These are phyloP conservation scores for Crithidia bombi DNA, from an alignment of 208 protist species.

Conservation along the genomic window DNA sequence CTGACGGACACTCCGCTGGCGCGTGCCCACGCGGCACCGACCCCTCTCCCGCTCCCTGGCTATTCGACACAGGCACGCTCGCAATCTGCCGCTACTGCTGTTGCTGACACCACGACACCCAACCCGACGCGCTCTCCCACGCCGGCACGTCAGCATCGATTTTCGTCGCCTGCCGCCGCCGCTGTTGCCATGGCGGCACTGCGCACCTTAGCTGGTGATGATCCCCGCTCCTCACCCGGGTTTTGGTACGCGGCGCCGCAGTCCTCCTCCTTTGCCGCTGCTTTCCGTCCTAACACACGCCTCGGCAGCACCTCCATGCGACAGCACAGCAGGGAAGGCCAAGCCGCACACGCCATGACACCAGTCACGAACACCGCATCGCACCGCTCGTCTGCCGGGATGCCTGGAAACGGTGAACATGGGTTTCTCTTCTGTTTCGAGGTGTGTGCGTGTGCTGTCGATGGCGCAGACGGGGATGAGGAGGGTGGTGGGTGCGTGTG, in stretches of 20 bases:
- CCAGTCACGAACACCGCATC: neutral
- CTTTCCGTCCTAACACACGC: neutral
- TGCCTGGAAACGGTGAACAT: neutral
- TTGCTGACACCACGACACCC: too few relatives aligned
- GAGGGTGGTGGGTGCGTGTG: conserved; percentile 8
- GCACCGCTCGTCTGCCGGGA: neutral
- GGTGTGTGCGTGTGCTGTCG: conserved; percentile 15
- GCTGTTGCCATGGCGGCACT: neutral
- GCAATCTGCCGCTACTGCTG: neutral
- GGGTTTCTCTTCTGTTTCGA: conserved; percentile 32
- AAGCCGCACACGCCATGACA: neutral
- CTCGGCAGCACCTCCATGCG: neutral
- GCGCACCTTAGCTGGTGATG: neutral
- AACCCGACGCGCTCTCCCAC: neutral
- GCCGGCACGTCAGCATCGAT: neutral
- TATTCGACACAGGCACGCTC: neutral
- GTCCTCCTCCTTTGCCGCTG: neutral
- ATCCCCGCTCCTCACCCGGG: neutral
- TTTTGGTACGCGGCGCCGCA: neutral
- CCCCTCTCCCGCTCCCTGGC: neutral
- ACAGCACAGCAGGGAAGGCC: neutral
- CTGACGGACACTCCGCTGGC: neutral
- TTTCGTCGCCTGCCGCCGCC: neutral
- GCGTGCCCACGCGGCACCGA: too few relatives aligned
- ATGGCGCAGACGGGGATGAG: neutral